These are phyloP conservation scores for Tilletiopsis washingtonensis DNA, from an alignment of 1,284 basidiomycete genomes.

Conservation along the genomic window DNA sequence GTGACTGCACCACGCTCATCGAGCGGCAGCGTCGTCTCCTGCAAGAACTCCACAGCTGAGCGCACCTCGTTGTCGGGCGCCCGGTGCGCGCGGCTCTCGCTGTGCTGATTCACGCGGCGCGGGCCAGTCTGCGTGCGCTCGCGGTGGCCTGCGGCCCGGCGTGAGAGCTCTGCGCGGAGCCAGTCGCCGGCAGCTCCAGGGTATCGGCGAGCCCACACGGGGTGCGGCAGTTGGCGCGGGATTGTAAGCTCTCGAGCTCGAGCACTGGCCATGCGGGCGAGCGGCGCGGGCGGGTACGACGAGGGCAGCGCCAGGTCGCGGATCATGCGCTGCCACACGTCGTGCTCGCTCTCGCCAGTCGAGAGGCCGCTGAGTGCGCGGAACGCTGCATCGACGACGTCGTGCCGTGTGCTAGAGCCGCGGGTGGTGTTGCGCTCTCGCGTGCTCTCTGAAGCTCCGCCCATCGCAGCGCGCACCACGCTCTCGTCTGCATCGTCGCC, in stretches of 20 bases:
- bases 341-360: neutral
- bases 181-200: slow-evolving; percentile 6
- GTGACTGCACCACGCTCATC: too few species aligned
- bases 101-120: too few species aligned
- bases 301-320: slow-evolving; percentile 3
- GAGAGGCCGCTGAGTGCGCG: neutral
- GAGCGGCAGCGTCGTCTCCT: too few species aligned
- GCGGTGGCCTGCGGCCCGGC: slow-evolving; percentile 1
- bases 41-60: too few species aligned
- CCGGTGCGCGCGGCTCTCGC: too few species aligned
- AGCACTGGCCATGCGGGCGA: slow-evolving; percentile 1
- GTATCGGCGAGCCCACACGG: slow-evolving; percentile 6
- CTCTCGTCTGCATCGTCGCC: neutral
- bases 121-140: neutral
- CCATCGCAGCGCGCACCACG: neutral
- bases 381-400: neutral
- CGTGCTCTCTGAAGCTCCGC: neutral
- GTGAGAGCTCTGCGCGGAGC: slow-evolving; percentile 3
- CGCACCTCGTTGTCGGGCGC: too few species aligned
- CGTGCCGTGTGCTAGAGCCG: neutral
- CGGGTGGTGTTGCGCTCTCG: neutral
- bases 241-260: too few species aligned
- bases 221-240: slow-evolving; percentile 4
- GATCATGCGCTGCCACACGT: slow-evolving; percentile 6
- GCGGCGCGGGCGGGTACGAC: neutral